Evolutionary conservation across 345 rosid genomes (phyloP).

Genomic region (Melastoma malabathricum): DNA sequence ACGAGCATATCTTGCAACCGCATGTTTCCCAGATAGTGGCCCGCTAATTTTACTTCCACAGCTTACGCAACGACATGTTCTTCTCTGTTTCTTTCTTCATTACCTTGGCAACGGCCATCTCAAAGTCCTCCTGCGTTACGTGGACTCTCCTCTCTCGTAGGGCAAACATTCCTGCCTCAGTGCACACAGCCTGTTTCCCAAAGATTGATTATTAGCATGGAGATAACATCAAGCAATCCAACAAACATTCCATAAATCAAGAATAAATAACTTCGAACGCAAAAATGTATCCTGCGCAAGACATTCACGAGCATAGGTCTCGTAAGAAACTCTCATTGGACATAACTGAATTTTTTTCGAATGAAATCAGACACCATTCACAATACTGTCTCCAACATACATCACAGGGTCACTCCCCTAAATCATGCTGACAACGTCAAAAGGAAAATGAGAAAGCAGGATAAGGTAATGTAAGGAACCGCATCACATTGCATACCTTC

Average conservation of each 20-base stretch:
- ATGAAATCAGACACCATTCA: background rate
- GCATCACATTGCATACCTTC: slow-evolving; percentile 40
- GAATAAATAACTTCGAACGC: too few relatives aligned
- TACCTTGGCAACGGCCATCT: slow-evolving; percentile 99
- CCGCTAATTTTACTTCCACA: slow-evolving; percentile 57
- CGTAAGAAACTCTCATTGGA: too few relatives aligned
- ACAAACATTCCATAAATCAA: too few relatives aligned
- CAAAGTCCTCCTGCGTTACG: slow-evolving; percentile 97
- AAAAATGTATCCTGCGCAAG: too few relatives aligned
- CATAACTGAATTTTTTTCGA: background rate
- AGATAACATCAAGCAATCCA: too few relatives aligned
- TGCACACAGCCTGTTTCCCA: slow-evolving; percentile 79
- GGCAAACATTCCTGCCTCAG: slow-evolving; percentile 99
- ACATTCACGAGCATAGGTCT: too few relatives aligned
- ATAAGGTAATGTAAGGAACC: background rate
- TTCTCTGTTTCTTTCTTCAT: slow-evolving; percentile 99
- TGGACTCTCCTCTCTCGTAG: slow-evolving; percentile 94
- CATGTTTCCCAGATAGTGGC: too few relatives aligned
- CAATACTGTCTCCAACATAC: background rate
- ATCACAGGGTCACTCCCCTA: too few relatives aligned
- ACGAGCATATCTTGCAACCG: too few relatives aligned
- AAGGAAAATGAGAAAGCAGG: background rate
- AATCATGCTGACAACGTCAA: background rate
- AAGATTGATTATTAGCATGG: background rate
- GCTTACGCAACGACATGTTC: slow-evolving; percentile 95